Conservation (phyloP, 208 protist species). For the Jaenimonas drosophilae region DNA sequence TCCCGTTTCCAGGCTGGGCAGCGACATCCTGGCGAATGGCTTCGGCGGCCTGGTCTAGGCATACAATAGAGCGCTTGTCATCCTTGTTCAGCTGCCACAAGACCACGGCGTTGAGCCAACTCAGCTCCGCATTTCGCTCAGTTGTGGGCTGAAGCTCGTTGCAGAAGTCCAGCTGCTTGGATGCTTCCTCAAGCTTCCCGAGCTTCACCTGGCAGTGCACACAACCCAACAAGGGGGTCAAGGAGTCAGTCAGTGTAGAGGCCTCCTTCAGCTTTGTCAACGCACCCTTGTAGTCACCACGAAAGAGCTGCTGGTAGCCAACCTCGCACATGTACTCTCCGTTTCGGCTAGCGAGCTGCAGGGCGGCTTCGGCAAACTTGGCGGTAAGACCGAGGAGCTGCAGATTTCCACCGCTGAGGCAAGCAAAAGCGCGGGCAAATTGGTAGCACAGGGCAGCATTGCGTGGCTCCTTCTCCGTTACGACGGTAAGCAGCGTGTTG, state of each 20-base stretch:
- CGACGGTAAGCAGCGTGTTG: constrained; percentile 36
- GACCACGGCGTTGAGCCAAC: constrained; percentile 69
- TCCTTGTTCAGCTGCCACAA: constrained; percentile 58
- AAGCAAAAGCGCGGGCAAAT: constrained; percentile 62
- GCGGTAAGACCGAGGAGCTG: constrained; percentile 54
- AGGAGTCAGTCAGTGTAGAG: constrained; percentile 57
- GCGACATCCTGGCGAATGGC: constrained; percentile 48
- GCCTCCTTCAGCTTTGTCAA: constrained; percentile 66
- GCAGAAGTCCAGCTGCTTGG: constrained; percentile 78
- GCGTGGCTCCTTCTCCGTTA: constrained; percentile 62
- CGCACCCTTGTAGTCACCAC: constrained; percentile 67
- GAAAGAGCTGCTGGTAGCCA: constrained; percentile 65
- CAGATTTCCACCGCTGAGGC: constrained; percentile 40
- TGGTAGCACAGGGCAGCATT: constrained; percentile 69
- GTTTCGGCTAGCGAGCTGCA: constrained; percentile 31
- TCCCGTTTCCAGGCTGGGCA: constrained; percentile 13
- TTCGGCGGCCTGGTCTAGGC: constrained; percentile 74
- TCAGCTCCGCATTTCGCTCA: constrained; percentile 72
- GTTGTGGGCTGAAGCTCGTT: constrained; percentile 78
- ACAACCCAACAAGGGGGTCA: constrained; percentile 61
- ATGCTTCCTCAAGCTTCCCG: constrained; percentile 69
- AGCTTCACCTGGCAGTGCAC: constrained; percentile 57
- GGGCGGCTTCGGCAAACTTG: constrained; percentile 60
- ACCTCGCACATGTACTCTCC: constrained; percentile 80
- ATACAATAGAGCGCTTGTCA: constrained; percentile 36